Base-by-base conservation (phyloP, 1,139 yeast genomes). In the Zygosaccharomyces sapae region DNA sequence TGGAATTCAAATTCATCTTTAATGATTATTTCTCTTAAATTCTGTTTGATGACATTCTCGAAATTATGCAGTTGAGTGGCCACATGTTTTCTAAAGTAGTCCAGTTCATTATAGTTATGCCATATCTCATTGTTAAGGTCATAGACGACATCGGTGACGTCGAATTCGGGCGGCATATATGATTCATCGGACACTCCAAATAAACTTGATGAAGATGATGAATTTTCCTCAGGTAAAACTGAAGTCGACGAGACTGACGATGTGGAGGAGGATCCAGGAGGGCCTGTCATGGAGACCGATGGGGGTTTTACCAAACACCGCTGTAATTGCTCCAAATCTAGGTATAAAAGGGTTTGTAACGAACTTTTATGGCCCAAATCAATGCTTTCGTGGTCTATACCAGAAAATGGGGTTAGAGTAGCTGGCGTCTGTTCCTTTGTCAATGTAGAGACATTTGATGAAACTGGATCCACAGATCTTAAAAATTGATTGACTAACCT, bases 401-500 rank as follows among this genome's bases (percentile, higher is more conserved):
- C n/a, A n/a, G n/a, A n/a, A n/a, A n/a, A n/a, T n/a, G n/a, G n/a
- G n/a, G n/a, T 37, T 42, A 9, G 33, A 33, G n/a, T n/a, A n/a
- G n/a, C n/a, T n/a, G 27, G 29, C 12, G 27, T 31, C 2, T 44
- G 44, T n/a, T 18, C 46, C 16, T 31, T 43, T n/a, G 43, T 29
- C 16, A 9, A 24, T 4, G 37, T 22, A 6, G 41, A n/a, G 7
- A 10, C 31, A n/a, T 30, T 20, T 3, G 43, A 35, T 38, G 53
- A 10, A 25, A 18, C 9, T 12, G 45, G 47, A 29, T 47, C 47
- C 42, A 48, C 41, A 2, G 56, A 50, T 22, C 50, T 50, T 19
- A 59, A 42, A 47, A 59, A 61, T 39, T 60, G 63, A 39, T 57
- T 51, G 3, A 60, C 65, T 18, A 62, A 38, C 41, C 65, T 48